Percentiles rank a stretch among this genome's conserved stretches.
Evolutionary conservation across 2,329 filamentous ascomycete genomes (phyloP).

Genomic region (Dactylella cylindrospora): DNA sequence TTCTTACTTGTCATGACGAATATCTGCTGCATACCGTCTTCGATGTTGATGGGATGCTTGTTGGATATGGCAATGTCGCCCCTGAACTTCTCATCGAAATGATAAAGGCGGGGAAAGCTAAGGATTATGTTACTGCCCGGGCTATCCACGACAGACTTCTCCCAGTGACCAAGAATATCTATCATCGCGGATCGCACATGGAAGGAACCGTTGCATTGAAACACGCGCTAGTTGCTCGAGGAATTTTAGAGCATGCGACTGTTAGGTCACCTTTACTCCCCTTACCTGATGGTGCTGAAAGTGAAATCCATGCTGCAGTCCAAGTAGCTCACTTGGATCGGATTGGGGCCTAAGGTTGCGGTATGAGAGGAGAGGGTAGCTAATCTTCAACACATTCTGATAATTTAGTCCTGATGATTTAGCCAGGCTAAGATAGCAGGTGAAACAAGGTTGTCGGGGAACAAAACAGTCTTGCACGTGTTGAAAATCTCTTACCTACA

Average conservation of each 20-base stretch:
- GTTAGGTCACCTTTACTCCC: constrained; percentile 58
- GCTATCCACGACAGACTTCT: constrained; percentile 58
- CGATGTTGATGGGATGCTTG: constrained; percentile 59
- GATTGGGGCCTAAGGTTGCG: neutral
- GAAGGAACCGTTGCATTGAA: constrained; percentile 60
- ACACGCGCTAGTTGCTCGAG: constrained; percentile 58
- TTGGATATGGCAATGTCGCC: constrained; percentile 60
- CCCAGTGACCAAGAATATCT: constrained; percentile 59
- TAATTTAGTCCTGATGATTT: too few species aligned
- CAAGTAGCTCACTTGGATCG: constrained; percentile 49
- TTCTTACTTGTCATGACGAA: constrained; percentile 59
- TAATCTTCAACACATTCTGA: too few species aligned
- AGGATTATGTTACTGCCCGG: constrained; percentile 57
- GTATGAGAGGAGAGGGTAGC: too few species aligned
- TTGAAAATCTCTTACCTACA: too few species aligned
- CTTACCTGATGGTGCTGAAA: constrained; percentile 54
- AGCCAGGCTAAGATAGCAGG: too few species aligned
- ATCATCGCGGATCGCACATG: constrained; percentile 61
- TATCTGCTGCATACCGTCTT: constrained; percentile 59
- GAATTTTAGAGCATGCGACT: constrained; percentile 57
- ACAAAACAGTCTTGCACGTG: too few species aligned
- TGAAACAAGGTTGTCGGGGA: too few species aligned
- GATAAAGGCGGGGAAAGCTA: constrained; percentile 58
- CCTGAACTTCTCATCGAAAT: constrained; percentile 58
- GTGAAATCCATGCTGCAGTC: constrained; percentile 55